Percentiles rank a stretch among this genome's conserved stretches.
Evolutionary conservation across 2,329 filamentous ascomycete genomes (phyloP).

Genomic region (Acrodontium crateriforme): DNA sequence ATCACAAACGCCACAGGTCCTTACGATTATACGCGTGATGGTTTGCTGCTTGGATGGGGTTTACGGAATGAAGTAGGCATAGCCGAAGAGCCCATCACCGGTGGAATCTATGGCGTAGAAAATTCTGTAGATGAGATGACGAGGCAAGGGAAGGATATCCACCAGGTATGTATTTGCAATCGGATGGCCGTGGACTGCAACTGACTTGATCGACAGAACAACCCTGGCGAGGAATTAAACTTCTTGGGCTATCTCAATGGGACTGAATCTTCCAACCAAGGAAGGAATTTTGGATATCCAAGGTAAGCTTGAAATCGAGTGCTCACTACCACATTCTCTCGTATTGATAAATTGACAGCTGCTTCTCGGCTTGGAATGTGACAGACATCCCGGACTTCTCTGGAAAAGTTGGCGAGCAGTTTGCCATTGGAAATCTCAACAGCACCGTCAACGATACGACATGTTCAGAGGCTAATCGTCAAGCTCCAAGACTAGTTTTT

Average conservation of each 20-base stretch:
- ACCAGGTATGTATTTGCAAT: slow-evolving; percentile 19
- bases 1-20: slow-evolving; percentile 26
- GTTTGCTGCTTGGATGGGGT: slow-evolving; percentile 48
- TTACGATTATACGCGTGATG: slow-evolving; percentile 39
- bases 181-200: slow-evolving; percentile 22
- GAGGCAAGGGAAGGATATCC: slow-evolving; percentile 17
- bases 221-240: slow-evolving; percentile 63
- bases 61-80: slow-evolving; percentile 60
- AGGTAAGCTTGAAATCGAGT: too few species aligned
- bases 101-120: slow-evolving; percentile 46
- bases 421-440: slow-evolving; percentile 34
- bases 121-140: slow-evolving; percentile 54
- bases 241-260: slow-evolving; percentile 50
- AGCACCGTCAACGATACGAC: slow-evolving; percentile 34
- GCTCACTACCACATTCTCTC: too few species aligned
- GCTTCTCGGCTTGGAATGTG: slow-evolving; percentile 53
- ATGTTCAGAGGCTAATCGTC: slow-evolving; percentile 25
- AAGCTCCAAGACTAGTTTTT: slow-evolving; percentile 43
- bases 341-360: too few species aligned
- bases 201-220: slow-evolving; percentile 50
- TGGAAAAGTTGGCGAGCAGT: slow-evolving; percentile 34
- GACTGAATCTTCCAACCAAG: slow-evolving; percentile 28
- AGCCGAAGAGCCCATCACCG: slow-evolving; percentile 43
- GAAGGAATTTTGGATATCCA: slow-evolving; percentile 58
- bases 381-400: slow-evolving; percentile 33